These are phyloP conservation scores for Cicer chorassanicum DNA, from an alignment of 306 rosid genomes.

Conservation along the genomic window DNA sequence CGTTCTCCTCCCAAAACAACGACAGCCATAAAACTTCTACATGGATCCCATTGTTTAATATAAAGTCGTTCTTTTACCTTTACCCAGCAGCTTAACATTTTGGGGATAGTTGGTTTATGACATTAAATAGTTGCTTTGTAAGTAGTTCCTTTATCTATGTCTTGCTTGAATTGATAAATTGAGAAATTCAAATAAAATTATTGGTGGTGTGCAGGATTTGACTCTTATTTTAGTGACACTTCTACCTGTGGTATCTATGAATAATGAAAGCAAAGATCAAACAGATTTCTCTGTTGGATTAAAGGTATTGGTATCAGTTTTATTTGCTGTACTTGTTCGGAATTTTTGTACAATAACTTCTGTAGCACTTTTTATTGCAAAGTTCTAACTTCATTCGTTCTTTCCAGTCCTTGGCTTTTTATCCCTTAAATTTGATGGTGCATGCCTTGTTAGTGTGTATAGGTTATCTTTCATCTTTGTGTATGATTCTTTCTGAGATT, in stretches of 20 bases:
- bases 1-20: too few relatives aligned
- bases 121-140: slow-evolving; percentile 21
- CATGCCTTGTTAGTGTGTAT: background rate
- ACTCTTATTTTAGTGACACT: slow-evolving; percentile 73
- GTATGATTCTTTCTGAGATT: slow-evolving; percentile 28
- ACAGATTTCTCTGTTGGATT: slow-evolving; percentile 82
- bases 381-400: slow-evolving; percentile 29
- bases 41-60: background rate
- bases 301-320: slow-evolving; percentile 60
- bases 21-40: too few relatives aligned
- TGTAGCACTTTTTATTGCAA: slow-evolving; percentile 28
- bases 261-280: slow-evolving; percentile 76
- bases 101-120: background rate
- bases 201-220: slow-evolving; percentile 68
- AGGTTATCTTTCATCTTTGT: slow-evolving; percentile 25
- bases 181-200: slow-evolving; percentile 14
- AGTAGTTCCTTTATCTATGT: slow-evolving; percentile 34
- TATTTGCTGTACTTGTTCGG: slow-evolving; percentile 38
- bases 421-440: slow-evolving; percentile 41
- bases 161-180: slow-evolving; percentile 29
- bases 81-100: background rate
- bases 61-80: background rate
- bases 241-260: slow-evolving; percentile 75
- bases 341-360: slow-evolving; percentile 20
- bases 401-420: slow-evolving; percentile 15